phyloP scores from a whole-genome alignment of 2,329 filamentous ascomycete species.

The Xylaria arbuscula region DNA sequence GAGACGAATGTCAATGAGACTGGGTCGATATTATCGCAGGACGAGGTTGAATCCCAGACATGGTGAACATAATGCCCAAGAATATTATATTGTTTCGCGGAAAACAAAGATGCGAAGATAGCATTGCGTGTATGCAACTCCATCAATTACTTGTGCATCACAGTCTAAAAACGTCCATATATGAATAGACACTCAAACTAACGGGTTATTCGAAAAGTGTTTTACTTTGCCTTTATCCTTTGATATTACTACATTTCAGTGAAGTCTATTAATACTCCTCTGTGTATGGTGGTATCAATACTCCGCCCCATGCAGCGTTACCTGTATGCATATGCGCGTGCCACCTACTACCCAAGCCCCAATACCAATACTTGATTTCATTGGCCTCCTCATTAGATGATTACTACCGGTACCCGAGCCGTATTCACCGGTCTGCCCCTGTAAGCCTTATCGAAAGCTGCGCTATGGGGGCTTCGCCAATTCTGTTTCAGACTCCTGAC shows the following conservation, averaged over 20 bases:
- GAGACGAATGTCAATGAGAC: background rate
- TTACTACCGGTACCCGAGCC: background rate
- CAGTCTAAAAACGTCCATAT: background rate
- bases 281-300: background rate
- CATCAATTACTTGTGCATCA: conserved; percentile 13
- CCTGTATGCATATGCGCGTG: conserved; percentile 14
- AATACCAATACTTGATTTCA: conserved; percentile 4
- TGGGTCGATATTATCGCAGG: background rate
- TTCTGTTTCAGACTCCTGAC: background rate
- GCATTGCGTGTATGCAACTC: conserved; percentile 7
- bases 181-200: background rate
- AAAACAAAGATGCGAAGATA: background rate
- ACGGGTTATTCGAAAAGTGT: background rate
- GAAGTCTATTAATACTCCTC: background rate
- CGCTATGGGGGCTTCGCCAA: background rate
- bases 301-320: conserved; percentile 31
- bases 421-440: background rate
- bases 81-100: background rate
- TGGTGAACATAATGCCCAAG: background rate
- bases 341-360: conserved; percentile 20
- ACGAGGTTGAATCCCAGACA: no score
- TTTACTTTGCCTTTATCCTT: background rate
- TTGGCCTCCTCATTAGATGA: conserved; percentile 11
- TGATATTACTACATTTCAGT: background rate
- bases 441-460: conserved; percentile 9